Evolutionary conservation across 768 basidiomycete genomes (phyloP), one percentile per base, ranked within the genome.

Genomic region (Lentinula edodes): DNA sequence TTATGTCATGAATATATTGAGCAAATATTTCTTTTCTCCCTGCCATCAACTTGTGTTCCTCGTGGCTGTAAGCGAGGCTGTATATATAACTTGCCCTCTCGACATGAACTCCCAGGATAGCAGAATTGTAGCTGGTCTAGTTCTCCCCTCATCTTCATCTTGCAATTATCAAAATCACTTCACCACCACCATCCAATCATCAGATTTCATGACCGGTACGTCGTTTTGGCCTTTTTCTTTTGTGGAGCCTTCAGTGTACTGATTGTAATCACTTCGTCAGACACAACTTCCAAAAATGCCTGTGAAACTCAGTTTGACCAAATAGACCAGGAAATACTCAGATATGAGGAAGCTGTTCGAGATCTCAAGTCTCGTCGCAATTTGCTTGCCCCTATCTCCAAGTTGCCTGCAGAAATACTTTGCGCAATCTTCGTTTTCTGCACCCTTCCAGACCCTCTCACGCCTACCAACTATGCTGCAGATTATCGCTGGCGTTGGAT

Each of bases 391-490:
- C 71, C 74, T 38, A 72, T 80, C 28, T 74, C 74, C 2, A 62
- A 63, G 18, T 72, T 81, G n/a, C 79, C 80, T 28, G 72, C 76
- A 6, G 80, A 81, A 66, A 64, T 80, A 10, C 71, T 81, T 1
- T 71, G 70, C 39, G 72, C 67, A 48, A 72, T 82, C 34, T 80
- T 81, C 63, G 45, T 67, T 1, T 72, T 70, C 48, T 70, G 67
- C 56, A 66, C 58, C 28, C 46, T 52, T 20, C 20, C 56, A 12
- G 56, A 63, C 41, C 61, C 62, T 23, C 41, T 56, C 13, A 38
- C 60, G 18, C 46, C 51, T 16, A 61, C 72, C 18, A 62, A 63
- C 20, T 78, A 76, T 74, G 72, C 78, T 36, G 68, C 66, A 38
- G 71, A 76, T 20, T 75, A 69, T 48, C 71, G 69, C 3, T 61